Evolutionary conservation across 768 basidiomycete genomes (phyloP), one percentile per base, ranked within the genome.

Genomic region (Russula brevipes): DNA sequence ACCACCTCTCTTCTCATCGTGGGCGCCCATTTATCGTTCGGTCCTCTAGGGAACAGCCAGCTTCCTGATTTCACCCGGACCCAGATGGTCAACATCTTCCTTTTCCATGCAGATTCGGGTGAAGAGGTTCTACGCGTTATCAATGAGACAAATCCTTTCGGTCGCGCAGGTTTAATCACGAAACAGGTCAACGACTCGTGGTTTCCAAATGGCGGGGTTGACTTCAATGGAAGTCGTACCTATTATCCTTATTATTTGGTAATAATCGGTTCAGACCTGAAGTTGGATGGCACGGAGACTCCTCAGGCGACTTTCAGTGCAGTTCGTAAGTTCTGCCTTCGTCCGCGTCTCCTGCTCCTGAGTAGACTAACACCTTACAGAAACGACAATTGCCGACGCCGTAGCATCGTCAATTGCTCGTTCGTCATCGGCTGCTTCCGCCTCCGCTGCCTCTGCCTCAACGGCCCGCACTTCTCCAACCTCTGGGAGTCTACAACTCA

Each of bases 231-330:
- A 46, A 68, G 75, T 17, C 82, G 86, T 64, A 74, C 82, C 53
- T 76, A 82, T 9, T 91, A 82, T 74, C 85, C 87, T 0, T 94
- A 82, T 69, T 93, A 80, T 75, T 95, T 87, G 81, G 79, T 91
- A 56, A 79, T 95, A 68, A 86, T 85, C n/a, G 80, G 82, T 53
- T 79, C 76, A 53, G 81, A 84, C 66, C 68, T 74, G 51, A 73
- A 78, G 2, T 77, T 90, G 45, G 81, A 84, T 67, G 85, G 84
- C 50, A 81, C 82, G 19, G 79, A 83, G 68, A 73, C 79, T 3
- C 81, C 85, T 8, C 89, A 91, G 69, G 73, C 88, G 12, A 90
- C 84, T 0, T 96, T 95, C 74, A 78, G 75, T 24, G 93, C 88
- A 60, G 78, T 94, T 59, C 94, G 89, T 91, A 73, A 76, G 89